Evolutionary conservation across 192 early-diverging fungal genomes (phyloP), one percentile per base, ranked within the genome.

Genomic region (Coemansia sp.): DNA sequence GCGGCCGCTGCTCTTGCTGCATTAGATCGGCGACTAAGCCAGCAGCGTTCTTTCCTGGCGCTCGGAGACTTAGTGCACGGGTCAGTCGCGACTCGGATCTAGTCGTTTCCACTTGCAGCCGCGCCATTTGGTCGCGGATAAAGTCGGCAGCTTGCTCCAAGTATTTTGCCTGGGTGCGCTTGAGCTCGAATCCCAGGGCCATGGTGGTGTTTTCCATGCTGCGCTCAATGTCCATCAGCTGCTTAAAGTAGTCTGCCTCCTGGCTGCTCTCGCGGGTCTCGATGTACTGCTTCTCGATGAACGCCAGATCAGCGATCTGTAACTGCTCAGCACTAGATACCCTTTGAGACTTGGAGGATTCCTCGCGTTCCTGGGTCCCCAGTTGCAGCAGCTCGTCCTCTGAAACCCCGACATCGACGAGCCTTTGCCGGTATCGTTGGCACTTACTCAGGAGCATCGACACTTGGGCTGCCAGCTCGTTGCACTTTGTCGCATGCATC

Each of bases 161-260:
- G 41, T 75, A 81, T 66, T 72, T 75, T 8, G 73, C 78, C 64
- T 81, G 78, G 17, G 78, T 81, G 60, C 78, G 78, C 61, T 75
- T 75, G 17, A 81, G 78, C 67, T 81, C 78, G 43, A 81, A 81
- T 2, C 78, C 78, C 52, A 81, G 52, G 9, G 78, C 78, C 50
- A 81, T 75, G 14, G 74, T 81, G 15, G 79, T 81, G 61, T 81
- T 81, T 40, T 81, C 79, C 79, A 81, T 81, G 64, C 73, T 75
- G 36, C 65, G 70, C 58, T 81, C 79, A 35, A 75, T 73, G 33
- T 81, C 73, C 79, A 81, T 81, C 29, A 81, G 64, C 59, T 75
- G 73, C 56, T 56, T 58, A 45, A 81, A 81, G 57, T 81, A 81
- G 34, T 81, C 74, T 0, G 67, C 79, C 23, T 81, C 79, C 42